Evolutionary conservation across 495 filamentous ascomycete genomes (phyloP).

Genomic region (Penicillium paxilli): DNA sequence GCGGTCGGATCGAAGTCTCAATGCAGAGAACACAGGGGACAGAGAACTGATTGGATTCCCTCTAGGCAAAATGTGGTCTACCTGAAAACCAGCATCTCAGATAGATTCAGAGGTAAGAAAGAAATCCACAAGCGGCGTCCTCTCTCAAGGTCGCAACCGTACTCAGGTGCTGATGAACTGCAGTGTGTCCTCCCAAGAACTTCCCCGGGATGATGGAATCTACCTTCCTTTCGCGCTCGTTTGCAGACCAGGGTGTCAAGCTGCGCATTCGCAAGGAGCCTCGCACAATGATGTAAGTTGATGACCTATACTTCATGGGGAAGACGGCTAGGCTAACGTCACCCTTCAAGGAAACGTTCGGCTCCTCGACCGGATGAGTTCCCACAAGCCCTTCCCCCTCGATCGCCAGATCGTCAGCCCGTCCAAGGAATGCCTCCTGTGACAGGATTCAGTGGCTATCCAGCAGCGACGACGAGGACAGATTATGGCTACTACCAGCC

Average conservation of each 20-base stretch:
- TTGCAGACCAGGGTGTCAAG: constrained; percentile 92
- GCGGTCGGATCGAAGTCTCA: not conserved
- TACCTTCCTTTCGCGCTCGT: constrained; percentile 86
- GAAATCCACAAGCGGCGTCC: no score
- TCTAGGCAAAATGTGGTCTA: constrained; percentile 47
- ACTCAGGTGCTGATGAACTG: constrained; percentile 17
- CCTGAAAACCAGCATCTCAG: constrained; percentile 70
- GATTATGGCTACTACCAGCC: constrained; percentile 40
- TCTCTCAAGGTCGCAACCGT: not conserved
- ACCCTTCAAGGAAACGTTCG: constrained; percentile 41
- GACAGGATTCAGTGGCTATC: constrained; percentile 36
- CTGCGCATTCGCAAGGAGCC: constrained; percentile 87
- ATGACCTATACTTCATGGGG: not conserved
- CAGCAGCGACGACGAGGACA: constrained; percentile 24
- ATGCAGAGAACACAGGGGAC: not conserved
- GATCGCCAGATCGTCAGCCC: constrained; percentile 43
- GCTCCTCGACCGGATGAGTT: constrained; percentile 41
- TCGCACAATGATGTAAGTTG: constrained; percentile 55
- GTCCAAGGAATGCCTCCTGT: constrained; percentile 37
- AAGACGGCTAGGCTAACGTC: not conserved
- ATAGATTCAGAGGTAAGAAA: constrained; percentile 67
- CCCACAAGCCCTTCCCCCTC: constrained; percentile 34
- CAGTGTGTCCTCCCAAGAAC: constrained; percentile 73
- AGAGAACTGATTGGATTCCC: constrained; percentile 27
- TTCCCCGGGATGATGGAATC: constrained; percentile 90